Evolutionary conservation across 805 yeast species (phyloP), one percentile per base, ranked within the genome.

Genomic region (Spathaspora gorwiae): DNA sequence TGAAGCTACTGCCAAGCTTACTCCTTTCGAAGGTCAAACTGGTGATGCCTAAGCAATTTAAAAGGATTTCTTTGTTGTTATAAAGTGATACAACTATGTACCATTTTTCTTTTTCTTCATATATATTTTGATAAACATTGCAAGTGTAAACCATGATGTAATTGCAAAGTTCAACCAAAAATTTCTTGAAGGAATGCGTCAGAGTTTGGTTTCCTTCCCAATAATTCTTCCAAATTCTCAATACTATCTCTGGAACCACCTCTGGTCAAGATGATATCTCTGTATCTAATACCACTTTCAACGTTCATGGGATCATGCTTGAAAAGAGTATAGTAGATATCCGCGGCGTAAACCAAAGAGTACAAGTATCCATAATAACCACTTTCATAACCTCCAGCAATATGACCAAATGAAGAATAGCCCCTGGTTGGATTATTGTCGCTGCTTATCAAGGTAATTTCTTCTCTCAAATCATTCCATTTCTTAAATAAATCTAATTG

Each of bases 301-400:
- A 78, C 69, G 57, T 81, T 78, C 76, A 85, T 73, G 37, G 95
- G 94, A 60, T 84, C 79, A 1, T 66, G 55, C 47, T 79, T 77
- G 72, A 88, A 88, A 56, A 78, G 76, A 5, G 87, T 66, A 61
- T 85, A 81, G 68, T 78, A 88, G 59, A 88, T 85, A 62, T 88
- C 96, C 6, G 87, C 78, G 1, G 95, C 94, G 70, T 83, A 88
- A 12, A 87, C 95, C 56, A 82, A 83, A 2, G 95, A 85, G 83
- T 89, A 88, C 67, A 87, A 65, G 62, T 88, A 88, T 1, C 95
- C 95, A 55, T 88, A 88, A 65, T 88, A 88, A 3, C 90, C 90
- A 9, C 90, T 81, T 44, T 87, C 92, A 62, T 88, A 88, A 13
- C 95, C 92, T 34, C 89, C 89, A 61, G 87, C 78, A 45, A 78